Conservation (phyloP, 225 moss, liverwort and hornwort genomes). For the Ulota crispa region DNA sequence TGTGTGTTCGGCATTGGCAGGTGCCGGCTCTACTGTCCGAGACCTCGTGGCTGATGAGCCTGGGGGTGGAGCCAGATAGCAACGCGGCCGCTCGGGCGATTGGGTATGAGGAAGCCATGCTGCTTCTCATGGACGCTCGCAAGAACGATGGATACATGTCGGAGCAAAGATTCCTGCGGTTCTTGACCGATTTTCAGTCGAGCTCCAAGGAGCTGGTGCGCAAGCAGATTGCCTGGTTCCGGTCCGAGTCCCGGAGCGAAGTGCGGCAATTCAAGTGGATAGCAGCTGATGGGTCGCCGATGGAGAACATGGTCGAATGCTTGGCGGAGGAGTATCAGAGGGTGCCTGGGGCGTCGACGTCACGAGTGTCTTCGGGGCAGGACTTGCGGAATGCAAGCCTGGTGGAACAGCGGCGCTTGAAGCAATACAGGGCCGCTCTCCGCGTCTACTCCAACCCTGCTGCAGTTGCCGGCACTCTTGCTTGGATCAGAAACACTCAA, state of each 20-base stretch:
- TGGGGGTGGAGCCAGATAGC: constrained; percentile 5
- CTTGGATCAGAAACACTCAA: constrained; percentile 18
- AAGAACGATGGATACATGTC: not conserved
- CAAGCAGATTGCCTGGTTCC: constrained; percentile 26
- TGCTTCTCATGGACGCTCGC: constrained; percentile 9
- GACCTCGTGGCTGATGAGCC: constrained; percentile 19
- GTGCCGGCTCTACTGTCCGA: constrained; percentile 10
- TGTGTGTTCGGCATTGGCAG: not conserved
- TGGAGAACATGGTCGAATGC: not conserved
- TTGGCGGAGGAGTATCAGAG: constrained; percentile 9
- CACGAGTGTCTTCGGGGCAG: not conserved
- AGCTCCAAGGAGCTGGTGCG: constrained; percentile 20
- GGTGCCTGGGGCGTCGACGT: not conserved
- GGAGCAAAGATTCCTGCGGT: constrained; percentile 14
- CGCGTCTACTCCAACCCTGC: not conserved
- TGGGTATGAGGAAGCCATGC: constrained; percentile 31
- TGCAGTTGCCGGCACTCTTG: not conserved
- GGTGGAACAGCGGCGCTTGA: constrained; percentile 19
- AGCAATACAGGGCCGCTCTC: not conserved
- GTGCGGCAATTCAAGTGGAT: constrained; percentile 23
- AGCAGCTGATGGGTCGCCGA: not conserved
- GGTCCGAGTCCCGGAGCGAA: constrained; percentile 4
- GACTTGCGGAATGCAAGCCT: not conserved
- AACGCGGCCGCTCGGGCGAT: constrained; percentile 23
- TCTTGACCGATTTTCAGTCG: not conserved